phyloP scores from a whole-genome alignment of 2,329 filamentous ascomycete species.

The Sphaerulina vaccinii region DNA sequence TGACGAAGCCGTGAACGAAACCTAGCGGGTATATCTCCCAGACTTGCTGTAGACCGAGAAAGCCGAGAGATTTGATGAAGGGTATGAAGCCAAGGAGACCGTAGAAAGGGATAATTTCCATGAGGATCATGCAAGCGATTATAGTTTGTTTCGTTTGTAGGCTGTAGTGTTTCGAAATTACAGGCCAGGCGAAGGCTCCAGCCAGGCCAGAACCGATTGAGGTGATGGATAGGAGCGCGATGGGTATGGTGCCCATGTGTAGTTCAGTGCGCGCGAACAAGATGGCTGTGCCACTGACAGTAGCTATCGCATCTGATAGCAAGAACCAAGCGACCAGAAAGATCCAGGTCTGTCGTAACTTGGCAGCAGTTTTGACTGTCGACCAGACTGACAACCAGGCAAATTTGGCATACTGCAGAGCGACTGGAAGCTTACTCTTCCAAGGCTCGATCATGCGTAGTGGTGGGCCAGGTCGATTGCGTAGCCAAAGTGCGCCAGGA shows the following conservation, averaged over 20 bases:
- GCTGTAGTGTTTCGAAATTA: conserved; percentile 64
- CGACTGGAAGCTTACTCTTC: conserved; percentile 17
- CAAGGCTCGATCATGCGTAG: conserved; percentile 48
- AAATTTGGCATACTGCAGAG: conserved; percentile 68
- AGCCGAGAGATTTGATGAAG: conserved; percentile 67
- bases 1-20: conserved; percentile 81
- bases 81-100: conserved; percentile 81
- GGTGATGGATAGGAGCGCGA: conserved; percentile 87
- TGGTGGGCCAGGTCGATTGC: conserved; percentile 65
- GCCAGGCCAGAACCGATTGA: conserved; percentile 80
- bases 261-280: conserved; percentile 89
- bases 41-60: conserved; percentile 76
- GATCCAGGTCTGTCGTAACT: conserved; percentile 67
- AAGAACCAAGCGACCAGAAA: conserved; percentile 88
- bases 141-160: conserved; percentile 79
- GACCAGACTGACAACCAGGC: conserved; percentile 80
- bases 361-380: conserved; percentile 69
- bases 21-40: conserved; percentile 93
- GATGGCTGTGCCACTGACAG: conserved; percentile 89
- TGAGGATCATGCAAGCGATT: conserved; percentile 76
- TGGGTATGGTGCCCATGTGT: conserved; percentile 78
- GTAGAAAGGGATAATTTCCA: conserved; percentile 87
- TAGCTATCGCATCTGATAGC: conserved; percentile 87
- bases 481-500: conserved; percentile 78
- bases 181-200: conserved; percentile 85